A percentile compares a stretch with the other conserved stretches of the same genome.
Evolutionary conservation across 2,329 filamentous ascomycete genomes (phyloP).

Genomic region (Decorospora gaudefroyi): DNA sequence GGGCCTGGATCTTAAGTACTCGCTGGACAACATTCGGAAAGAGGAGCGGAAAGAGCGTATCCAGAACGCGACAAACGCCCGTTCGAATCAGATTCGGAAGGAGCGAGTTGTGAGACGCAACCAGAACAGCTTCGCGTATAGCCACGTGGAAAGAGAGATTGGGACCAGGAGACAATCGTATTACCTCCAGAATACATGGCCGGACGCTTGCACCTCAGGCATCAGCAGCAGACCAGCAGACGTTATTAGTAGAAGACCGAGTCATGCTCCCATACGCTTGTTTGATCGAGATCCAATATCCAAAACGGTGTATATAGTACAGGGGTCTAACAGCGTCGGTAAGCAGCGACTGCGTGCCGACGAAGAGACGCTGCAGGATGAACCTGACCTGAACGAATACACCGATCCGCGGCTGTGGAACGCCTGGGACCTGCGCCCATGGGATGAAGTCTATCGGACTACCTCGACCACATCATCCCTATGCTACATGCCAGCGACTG

Average conservation of each 20-base stretch:
- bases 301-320: constrained; percentile 31
- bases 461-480: constrained; percentile 41
- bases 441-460: constrained; percentile 29
- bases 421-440: constrained; percentile 26
- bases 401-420: constrained; percentile 5
- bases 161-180: constrained; percentile 24
- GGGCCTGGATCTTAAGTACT: constrained; percentile 48
- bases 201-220: constrained; percentile 33
- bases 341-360: constrained; percentile 13
- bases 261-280: constrained; percentile 19
- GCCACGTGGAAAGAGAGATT: constrained; percentile 36
- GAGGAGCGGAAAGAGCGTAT: constrained; percentile 34
- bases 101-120: constrained; percentile 33
- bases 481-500: constrained; percentile 33
- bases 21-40: constrained; percentile 49
- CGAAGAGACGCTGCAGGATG: constrained; percentile 4
- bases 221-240: constrained; percentile 10
- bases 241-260: constrained; percentile 12
- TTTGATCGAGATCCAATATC: constrained; percentile 37
- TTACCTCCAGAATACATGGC: constrained; percentile 31
- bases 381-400: constrained; percentile 5
- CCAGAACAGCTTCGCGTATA: constrained; percentile 22
- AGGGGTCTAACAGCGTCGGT: constrained; percentile 31
- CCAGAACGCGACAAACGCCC: constrained; percentile 14
- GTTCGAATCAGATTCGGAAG: constrained; percentile 20